Evolutionary conservation across 768 basidiomycete species (phyloP), one percentile per base, ranked within the genome.

Genomic region (Glaciozyma antarctica): DNA sequence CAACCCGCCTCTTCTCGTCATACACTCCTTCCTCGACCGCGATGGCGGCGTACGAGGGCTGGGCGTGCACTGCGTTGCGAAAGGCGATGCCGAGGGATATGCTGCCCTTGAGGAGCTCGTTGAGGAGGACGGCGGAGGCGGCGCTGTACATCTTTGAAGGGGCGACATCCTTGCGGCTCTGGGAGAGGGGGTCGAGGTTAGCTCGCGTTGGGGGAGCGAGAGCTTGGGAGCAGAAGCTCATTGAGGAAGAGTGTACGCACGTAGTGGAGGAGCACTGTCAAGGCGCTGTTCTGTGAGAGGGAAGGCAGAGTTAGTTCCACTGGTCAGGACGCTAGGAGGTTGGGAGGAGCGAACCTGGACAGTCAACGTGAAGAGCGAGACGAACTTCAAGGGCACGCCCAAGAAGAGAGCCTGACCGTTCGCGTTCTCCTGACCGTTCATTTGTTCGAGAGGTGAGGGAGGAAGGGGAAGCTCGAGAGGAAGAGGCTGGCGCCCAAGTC

Each of bases 241-340:
- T 13, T 19, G 24, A 30, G 13, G 10, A 9, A 24, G 28, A 15
- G 24, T 19, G 51, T 43, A 69, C 92, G 85, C 47, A 94, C 95
- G 77, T 94, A 89, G 79, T 95, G 92, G 88, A 98, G 93, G 76
- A 97, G 87, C 76, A 98, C 84, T 43, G 90, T 88, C 62, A 98
- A 76, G 62, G 85, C 79, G 26, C 90, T 90, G 78, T 97, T 97
- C 79, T 98, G 91, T 76, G 92, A 88, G 47, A 98, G 82, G 60
- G 98, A 82, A 62, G 92, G 91, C 71, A 94, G 81, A 95, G 94
- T 90, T 95, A 95, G 71, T 95, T 43, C 41, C n/a, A 6, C 24
- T 44, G n/a, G 41, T 43, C n/a, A 15, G 56, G 34, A 44, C 30
- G 52, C 52, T 15, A 12, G 48, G 47, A 48, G 16, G 21, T 48